Evolutionary conservation across 306 rosid genomes (phyloP).

Genomic region (Lablab purpureus): DNA sequence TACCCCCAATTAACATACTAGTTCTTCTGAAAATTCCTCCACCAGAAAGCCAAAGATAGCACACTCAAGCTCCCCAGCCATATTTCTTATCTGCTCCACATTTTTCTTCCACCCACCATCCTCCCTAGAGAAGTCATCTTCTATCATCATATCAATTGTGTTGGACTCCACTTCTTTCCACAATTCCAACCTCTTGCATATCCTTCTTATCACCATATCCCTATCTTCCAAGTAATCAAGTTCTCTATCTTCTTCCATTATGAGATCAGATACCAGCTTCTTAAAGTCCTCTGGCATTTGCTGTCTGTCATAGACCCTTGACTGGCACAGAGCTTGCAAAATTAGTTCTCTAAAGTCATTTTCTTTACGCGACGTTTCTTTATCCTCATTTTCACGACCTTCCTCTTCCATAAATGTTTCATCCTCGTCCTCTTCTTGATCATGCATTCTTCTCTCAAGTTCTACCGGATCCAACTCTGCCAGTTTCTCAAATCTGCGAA

Average conservation of each 20-base stretch:
- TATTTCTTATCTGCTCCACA: constrained; percentile 59
- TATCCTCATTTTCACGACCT: constrained; percentile 41
- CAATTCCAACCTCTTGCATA: constrained; percentile 67
- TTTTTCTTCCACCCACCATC: constrained; percentile 65
- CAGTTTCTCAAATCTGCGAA: constrained; percentile 87
- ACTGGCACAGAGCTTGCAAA: constrained; percentile 45
- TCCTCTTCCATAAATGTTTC: constrained; percentile 46
- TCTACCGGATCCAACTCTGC: constrained; percentile 85
- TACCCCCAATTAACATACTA: constrained; percentile 50
- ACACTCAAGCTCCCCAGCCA: constrained; percentile 70
- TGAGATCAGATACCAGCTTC: constrained; percentile 72
- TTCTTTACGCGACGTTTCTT: constrained; percentile 44
- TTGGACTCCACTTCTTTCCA: constrained; percentile 81
- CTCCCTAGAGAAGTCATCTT: constrained; percentile 67
- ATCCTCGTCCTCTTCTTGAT: constrained; percentile 54
- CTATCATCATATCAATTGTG: constrained; percentile 84
- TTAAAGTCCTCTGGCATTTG: constrained; percentile 58
- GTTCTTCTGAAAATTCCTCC: constrained; percentile 74
- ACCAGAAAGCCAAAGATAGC: constrained; percentile 71
- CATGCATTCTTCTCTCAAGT: constrained; percentile 80
- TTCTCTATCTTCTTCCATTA: constrained; percentile 68
- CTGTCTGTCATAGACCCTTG: constrained; percentile 44
- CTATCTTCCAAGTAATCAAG: constrained; percentile 27
- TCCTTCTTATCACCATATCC: constrained; percentile 57
- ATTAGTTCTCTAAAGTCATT: constrained; percentile 43